These are phyloP conservation scores for Macrolepiota albuminosa DNA, from an alignment of 768 basidiomycete genomes.

Conservation along the genomic window DNA sequence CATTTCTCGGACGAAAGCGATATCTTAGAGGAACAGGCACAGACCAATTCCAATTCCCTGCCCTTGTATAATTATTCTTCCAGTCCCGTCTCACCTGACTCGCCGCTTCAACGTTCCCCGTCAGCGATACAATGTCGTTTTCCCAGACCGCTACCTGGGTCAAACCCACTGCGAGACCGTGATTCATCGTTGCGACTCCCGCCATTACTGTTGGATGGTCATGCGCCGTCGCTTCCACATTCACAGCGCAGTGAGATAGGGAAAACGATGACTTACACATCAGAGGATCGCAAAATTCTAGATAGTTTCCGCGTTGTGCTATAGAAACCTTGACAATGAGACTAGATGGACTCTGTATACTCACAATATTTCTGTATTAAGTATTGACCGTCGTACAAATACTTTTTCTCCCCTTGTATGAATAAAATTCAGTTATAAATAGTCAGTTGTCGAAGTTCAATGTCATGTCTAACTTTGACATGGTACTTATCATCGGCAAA, in stretches of 20 bases:
- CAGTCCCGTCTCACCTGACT: too few relatives aligned
- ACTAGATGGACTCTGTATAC: neutral
- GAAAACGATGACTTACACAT: slow-evolving; percentile 25
- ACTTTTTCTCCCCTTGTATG: neutral
- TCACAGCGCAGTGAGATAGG: slow-evolving; percentile 21
- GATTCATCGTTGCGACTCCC: slow-evolving; percentile 16
- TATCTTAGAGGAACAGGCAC: slow-evolving; percentile 31
- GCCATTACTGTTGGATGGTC: slow-evolving; percentile 11
- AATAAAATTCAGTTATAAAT: neutral
- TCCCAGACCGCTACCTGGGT: slow-evolving; percentile 5
- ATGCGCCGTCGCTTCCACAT: slow-evolving; percentile 17
- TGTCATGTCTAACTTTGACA: neutral
- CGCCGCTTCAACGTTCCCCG: slow-evolving; percentile 3
- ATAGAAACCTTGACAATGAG: slow-evolving; percentile 19
- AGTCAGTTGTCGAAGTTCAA: neutral
- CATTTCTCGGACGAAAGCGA: slow-evolving; percentile 45
- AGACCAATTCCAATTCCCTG: slow-evolving; percentile 15
- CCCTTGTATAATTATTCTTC: slow-evolving; percentile 15
- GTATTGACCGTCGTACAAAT: neutral
- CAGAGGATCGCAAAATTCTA: slow-evolving; percentile 56
- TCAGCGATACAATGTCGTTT: slow-evolving; percentile 10
- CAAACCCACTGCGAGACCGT: neutral
- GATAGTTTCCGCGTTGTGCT: slow-evolving; percentile 51
- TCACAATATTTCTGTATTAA: neutral
- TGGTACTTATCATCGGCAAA: neutral